Percentiles rank a stretch among this genome's conserved stretches.
These are phyloP conservation scores for Penicillium paneum DNA, from an alignment of 2,329 filamentous ascomycete species.

Conservation along the genomic window DNA sequence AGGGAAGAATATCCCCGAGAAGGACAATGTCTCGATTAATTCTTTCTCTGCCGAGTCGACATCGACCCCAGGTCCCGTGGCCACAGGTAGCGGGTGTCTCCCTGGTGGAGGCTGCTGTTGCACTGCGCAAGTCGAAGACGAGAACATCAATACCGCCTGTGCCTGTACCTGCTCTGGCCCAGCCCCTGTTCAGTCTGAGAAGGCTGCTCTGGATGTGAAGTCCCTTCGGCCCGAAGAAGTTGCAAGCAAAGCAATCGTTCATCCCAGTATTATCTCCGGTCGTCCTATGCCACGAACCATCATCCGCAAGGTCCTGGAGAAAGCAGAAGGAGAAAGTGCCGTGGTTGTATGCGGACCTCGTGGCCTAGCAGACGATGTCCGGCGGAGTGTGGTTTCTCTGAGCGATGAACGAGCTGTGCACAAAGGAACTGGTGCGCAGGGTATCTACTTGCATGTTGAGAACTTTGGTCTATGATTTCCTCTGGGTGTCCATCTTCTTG, in stretches of 20 bases:
- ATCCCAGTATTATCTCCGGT: slow-evolving; percentile 43
- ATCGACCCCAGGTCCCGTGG: slow-evolving; percentile 4
- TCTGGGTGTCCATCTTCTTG: background rate
- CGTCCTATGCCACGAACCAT: slow-evolving; percentile 53
- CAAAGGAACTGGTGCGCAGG: slow-evolving; percentile 65
- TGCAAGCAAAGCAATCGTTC: background rate
- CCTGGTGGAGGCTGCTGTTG: slow-evolving; percentile 49
- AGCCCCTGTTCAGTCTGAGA: slow-evolving; percentile 13
- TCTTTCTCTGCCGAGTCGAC: slow-evolving; percentile 11
- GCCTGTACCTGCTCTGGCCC: slow-evolving; percentile 38
- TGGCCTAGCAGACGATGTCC: slow-evolving; percentile 54
- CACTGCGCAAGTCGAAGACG: slow-evolving; percentile 46
- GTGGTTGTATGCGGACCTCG: slow-evolving; percentile 61
- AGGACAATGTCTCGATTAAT: slow-evolving; percentile 27
- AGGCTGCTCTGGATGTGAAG: slow-evolving; percentile 5
- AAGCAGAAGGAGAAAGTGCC: slow-evolving; percentile 59
- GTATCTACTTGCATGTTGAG: slow-evolving; percentile 60
- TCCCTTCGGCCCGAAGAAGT: background rate
- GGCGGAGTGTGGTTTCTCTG: slow-evolving; percentile 53
- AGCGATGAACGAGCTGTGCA: slow-evolving; percentile 65
- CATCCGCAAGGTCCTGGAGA: slow-evolving; percentile 56
- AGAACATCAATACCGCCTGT: slow-evolving; percentile 37
- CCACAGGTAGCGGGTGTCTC: slow-evolving; percentile 19
- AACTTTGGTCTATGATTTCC: slow-evolving; percentile 49
- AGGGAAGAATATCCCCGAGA: slow-evolving; percentile 13